Evolutionary conservation across 2,329 filamentous ascomycete species (phyloP).

Genomic region (Zasmidium angulare): DNA sequence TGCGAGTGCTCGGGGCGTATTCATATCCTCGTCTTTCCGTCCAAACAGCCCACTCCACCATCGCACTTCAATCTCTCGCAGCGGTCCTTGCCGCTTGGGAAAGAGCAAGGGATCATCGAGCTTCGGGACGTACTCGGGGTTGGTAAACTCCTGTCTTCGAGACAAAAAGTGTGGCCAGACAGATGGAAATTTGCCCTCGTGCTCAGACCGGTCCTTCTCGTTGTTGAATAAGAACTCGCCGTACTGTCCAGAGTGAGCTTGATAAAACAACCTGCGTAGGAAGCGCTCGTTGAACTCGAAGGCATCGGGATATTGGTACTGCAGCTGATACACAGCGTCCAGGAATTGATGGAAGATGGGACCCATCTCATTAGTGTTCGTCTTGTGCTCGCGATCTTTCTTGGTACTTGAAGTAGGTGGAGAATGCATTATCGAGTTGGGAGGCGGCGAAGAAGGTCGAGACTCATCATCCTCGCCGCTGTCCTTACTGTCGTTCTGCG

Average conservation of each 20-base stretch:
- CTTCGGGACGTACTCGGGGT: conserved; percentile 71
- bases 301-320: conserved; percentile 79
- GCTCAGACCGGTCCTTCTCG: conserved; percentile 72
- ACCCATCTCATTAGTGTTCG: conserved; percentile 84
- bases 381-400: conserved; percentile 63
- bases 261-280: conserved; percentile 82
- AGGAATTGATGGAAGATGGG: conserved; percentile 98
- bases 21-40: conserved; percentile 89
- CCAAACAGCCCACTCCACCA: conserved; percentile 95
- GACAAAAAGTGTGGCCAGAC: conserved; percentile 96
- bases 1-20: conserved; percentile 51
- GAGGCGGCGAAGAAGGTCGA: conserved; percentile 32
- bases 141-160: conserved; percentile 76
- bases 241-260: conserved; percentile 94
- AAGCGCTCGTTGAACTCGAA: conserved; percentile 98
- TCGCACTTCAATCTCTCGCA: conserved; percentile 62
- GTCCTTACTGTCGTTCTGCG: conserved; percentile 61
- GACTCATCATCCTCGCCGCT: conserved; percentile 55
- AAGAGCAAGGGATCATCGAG: conserved; percentile 84
- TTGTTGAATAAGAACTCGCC: conserved; percentile 95
- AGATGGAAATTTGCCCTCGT: conserved; percentile 74
- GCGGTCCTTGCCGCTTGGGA: conserved; percentile 50
- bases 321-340: conserved; percentile 86
- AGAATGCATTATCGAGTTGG: conserved; percentile 51
- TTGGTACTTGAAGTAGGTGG: conserved; percentile 42